Conservation (phyloP, 2,329 filamentous ascomycete species). For the Coccinonectria pachysandricola region DNA sequence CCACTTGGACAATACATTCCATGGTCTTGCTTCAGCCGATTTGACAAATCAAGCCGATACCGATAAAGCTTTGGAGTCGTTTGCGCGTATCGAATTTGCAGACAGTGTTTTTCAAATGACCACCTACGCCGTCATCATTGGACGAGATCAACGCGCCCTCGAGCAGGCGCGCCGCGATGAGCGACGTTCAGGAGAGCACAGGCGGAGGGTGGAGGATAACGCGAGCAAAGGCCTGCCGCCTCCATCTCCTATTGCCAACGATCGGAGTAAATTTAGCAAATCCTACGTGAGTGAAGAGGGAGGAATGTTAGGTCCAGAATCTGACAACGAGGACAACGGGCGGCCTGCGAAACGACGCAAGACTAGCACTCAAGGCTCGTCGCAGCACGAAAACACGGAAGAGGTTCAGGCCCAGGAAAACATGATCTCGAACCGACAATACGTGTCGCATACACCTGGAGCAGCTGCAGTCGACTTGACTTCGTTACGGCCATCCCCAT, state of each 20-base stretch:
- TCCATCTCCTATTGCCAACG: slow-evolving; percentile 38
- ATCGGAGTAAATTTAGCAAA: slow-evolving; percentile 47
- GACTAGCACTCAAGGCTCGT: slow-evolving; percentile 33
- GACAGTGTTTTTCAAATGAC: slow-evolving; percentile 75
- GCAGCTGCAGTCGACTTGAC: slow-evolving; percentile 50
- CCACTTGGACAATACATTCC: slow-evolving; percentile 21
- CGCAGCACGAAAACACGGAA: slow-evolving; percentile 32
- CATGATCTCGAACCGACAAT: slow-evolving; percentile 47
- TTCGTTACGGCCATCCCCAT: slow-evolving; percentile 48
- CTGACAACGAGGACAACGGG: slow-evolving; percentile 41
- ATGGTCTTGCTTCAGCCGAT: slow-evolving; percentile 20
- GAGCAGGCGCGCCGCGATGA: slow-evolving; percentile 43
- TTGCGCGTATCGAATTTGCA: slow-evolving; percentile 55
- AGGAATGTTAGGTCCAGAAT: slow-evolving; percentile 55
- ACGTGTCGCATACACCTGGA: slow-evolving; percentile 49
- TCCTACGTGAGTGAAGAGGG: slow-evolving; percentile 61
- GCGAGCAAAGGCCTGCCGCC: slow-evolving; percentile 38
- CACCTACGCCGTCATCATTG: slow-evolving; percentile 61
- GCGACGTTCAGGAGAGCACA: slow-evolving; percentile 35
- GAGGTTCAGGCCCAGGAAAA: slow-evolving; percentile 28
- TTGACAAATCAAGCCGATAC: slow-evolving; percentile 25
- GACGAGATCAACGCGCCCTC: slow-evolving; percentile 55
- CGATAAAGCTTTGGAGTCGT: slow-evolving; percentile 41
- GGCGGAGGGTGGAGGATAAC: slow-evolving; percentile 36
- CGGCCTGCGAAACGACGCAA: slow-evolving; percentile 38